Percentiles rank a stretch among this genome's conserved stretches.
These are phyloP conservation scores for Eucalyptus globulus DNA, from an alignment of 345 rosid genomes.

Conservation along the genomic window DNA sequence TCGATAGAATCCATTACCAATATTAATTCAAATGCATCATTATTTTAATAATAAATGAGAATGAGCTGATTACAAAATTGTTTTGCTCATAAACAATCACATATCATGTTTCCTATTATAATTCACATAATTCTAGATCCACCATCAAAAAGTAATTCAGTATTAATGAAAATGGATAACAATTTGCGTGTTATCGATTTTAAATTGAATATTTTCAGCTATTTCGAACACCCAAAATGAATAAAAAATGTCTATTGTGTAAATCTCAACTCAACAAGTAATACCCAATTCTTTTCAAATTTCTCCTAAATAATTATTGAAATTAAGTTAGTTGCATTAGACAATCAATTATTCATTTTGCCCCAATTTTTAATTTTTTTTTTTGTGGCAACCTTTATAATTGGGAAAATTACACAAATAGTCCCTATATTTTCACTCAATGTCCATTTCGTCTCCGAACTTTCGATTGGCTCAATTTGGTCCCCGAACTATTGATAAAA, in stretches of 20 bases:
- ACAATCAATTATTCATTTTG: neutral
- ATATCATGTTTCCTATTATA: accelerated
- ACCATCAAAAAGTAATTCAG: neutral
- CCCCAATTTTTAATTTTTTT: too few relatives aligned
- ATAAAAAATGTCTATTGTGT: too few relatives aligned
- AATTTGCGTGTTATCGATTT: accelerated
- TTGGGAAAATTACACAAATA: neutral
- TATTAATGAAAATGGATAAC: accelerated
- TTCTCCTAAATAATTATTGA: neutral
- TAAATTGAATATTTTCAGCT: accelerated
- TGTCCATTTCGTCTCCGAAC: too few relatives aligned
- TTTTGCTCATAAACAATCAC: neutral
- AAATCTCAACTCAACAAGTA: neutral
- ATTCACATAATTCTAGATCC: neutral
- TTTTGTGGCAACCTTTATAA: too few relatives aligned
- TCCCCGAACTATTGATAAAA: too few relatives aligned
- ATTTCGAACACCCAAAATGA: accelerated
- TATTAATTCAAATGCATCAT: too few relatives aligned
- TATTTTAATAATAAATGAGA: too few relatives aligned
- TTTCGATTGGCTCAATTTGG: too few relatives aligned
- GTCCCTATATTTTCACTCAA: too few relatives aligned
- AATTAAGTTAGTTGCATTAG: neutral
- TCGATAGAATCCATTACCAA: neutral
- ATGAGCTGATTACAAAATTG: neutral
- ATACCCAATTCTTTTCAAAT: too few relatives aligned